These are phyloP conservation scores for Phytophthora parvispora DNA, from an alignment of 352 stramenopile genomes.

Conservation along the genomic window DNA sequence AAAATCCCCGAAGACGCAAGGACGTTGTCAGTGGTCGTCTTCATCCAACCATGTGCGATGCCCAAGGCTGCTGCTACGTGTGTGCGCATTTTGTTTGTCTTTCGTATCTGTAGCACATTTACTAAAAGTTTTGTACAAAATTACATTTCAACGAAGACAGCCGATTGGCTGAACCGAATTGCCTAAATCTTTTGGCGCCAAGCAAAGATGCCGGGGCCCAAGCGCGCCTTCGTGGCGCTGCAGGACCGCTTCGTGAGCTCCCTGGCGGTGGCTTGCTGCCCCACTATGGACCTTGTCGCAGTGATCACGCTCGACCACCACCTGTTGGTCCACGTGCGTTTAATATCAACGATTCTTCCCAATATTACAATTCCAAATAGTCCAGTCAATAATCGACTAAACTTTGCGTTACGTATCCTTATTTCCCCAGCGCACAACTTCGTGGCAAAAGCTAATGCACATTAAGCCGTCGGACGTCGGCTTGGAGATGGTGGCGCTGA, in stretches of 20 bases:
- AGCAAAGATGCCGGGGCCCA: constrained; percentile 2
- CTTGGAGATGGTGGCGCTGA: constrained; percentile 63
- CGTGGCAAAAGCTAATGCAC: constrained; percentile 82
- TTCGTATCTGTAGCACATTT: too few relatives aligned
- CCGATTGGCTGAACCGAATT: background rate
- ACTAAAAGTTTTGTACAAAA: too few relatives aligned
- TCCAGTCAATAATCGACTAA: background rate
- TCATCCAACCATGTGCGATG: too few relatives aligned
- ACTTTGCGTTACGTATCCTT: constrained; percentile 2
- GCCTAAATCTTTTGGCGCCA: background rate
- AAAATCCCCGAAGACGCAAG: too few relatives aligned
- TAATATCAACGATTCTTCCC: background rate
- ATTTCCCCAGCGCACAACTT: constrained; percentile 64
- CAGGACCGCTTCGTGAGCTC: constrained; percentile 79
- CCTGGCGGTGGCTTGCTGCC: constrained; percentile 60
- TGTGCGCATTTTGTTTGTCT: too few relatives aligned
- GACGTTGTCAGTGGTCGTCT: too few relatives aligned
- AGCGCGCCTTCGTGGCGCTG: constrained; percentile 67
- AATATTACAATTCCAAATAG: background rate
- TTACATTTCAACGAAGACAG: background rate
- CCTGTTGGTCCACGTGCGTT: constrained; percentile 78
- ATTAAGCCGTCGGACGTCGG: constrained; percentile 69
- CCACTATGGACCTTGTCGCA: constrained; percentile 85
- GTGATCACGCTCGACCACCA: constrained; percentile 76
- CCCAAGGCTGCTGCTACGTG: too few relatives aligned